Base-by-base conservation (phyloP, 371 early-diverging fungal genomes). In the Entomophthora muscae region DNA sequence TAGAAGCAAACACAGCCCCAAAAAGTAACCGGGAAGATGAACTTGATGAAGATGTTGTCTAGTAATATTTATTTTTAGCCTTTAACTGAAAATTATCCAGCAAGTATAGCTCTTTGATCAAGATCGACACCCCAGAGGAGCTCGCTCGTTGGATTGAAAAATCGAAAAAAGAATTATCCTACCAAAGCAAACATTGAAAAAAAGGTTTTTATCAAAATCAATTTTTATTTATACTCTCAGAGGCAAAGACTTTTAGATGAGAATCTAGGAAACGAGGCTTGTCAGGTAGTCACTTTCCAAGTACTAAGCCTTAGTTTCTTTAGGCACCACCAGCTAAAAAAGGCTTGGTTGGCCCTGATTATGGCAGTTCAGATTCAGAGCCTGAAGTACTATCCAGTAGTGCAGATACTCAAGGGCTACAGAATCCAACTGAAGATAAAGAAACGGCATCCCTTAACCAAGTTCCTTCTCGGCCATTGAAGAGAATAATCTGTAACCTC, bases 51-150 rank as follows among this genome's bases (percentile, higher is more conserved):
- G 58, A 26, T 10, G 26, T 31, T 31, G 17, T 57, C 12, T 17
- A 57, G 58, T 57, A 57, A 26, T 57, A 7, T 12, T 57, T 30
- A 3, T 57, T 24, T 24, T 29, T 2, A 57, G 31, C 17, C 17
- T 13, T 57, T 3, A 21, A 29, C 31, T 57, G 3, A 53, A 28
- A 27, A 24, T 24, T 2, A 2, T 57, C 3, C 12, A 57, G 58
- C 29, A 57, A 57, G 26, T 57, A 57, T 21, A 57, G 58, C 12
- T 31, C 58, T 10, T 29, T 57, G 13, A 57, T 57, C 26, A 57
- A 57, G 32, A 57, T 57, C 3, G 58, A 57, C 26, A 57, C 58
- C 3, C 58, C 58, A 24, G 58, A 57, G 26, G 58, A 57, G 26
- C 31, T 57, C 17, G 58, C 12, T 22, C 26, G 31, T 12, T 57